phyloP scores from a whole-genome alignment of 352 stramenopile genomes.

The Phytophthora quininea region DNA sequence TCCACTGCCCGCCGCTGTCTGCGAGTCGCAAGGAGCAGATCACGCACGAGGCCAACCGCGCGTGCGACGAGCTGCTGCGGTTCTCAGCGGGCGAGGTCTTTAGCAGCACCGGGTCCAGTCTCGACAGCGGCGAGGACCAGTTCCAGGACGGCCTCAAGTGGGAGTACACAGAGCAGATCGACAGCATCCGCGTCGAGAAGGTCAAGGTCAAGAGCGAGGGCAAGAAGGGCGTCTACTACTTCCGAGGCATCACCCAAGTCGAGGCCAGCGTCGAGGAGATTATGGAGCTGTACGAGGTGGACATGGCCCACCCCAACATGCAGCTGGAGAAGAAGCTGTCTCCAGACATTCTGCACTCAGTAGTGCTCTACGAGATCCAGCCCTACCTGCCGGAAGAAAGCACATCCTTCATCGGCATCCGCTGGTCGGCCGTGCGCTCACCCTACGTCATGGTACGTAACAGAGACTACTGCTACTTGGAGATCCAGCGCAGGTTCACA shows the following conservation, averaged over 20 bases:
- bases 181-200: constrained; percentile 78
- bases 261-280: constrained; percentile 73
- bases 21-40: constrained; percentile 65
- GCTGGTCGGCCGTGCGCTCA: constrained; percentile 73
- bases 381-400: constrained; percentile 56
- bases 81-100: constrained; percentile 75
- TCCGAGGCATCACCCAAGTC: constrained; percentile 70
- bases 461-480: constrained; percentile 79
- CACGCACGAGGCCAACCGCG: constrained; percentile 69
- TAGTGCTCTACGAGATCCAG: constrained; percentile 81
- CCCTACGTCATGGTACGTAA: constrained; percentile 79
- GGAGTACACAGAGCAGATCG: constrained; percentile 75
- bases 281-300: constrained; percentile 77
- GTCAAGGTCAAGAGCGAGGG: constrained; percentile 66
- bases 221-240: constrained; percentile 76
- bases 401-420: constrained; percentile 77
- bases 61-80: constrained; percentile 77
- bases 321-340: constrained; percentile 77
- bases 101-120: constrained; percentile 27
- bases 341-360: constrained; percentile 77
- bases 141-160: constrained; percentile 64
- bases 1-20: constrained; percentile 78
- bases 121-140: constrained; percentile 33
- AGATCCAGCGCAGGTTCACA: constrained; percentile 76
- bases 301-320: constrained; percentile 75